These are phyloP conservation scores for Trematosphaeria pertusa DNA, from an alignment of 2,329 filamentous ascomycete species.

Conservation along the genomic window DNA sequence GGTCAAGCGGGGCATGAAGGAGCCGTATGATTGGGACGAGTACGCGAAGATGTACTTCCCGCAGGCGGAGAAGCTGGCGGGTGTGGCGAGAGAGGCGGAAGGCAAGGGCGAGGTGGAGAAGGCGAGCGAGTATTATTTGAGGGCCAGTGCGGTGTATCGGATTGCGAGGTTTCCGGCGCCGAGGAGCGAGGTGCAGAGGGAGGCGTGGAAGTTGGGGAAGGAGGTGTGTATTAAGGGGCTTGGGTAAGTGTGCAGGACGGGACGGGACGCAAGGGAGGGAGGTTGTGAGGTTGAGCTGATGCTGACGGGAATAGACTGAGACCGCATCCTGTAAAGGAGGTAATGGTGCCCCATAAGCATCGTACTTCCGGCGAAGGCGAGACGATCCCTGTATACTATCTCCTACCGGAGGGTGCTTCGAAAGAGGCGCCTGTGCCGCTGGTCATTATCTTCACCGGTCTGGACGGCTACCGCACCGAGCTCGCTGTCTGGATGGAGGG, in stretches of 20 bases:
- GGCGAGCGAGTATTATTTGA: constrained; percentile 68
- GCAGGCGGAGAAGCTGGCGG: constrained; percentile 64
- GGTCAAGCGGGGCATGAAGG: constrained; percentile 66
- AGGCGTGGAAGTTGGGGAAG: constrained; percentile 72
- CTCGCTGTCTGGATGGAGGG: constrained; percentile 60
- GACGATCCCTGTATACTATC: constrained; percentile 69
- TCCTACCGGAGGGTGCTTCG: constrained; percentile 60
- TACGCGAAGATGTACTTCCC: constrained; percentile 70
- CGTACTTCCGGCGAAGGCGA: constrained; percentile 59
- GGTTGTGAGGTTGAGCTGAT: too few relatives aligned
- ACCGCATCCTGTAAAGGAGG: constrained; percentile 66
- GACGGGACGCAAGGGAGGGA: too few relatives aligned
- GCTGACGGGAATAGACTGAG: constrained; percentile 33
- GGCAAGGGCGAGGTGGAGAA: constrained; percentile 57
- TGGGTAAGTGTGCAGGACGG: too few relatives aligned
- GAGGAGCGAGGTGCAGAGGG: constrained; percentile 59
- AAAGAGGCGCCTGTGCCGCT: constrained; percentile 56
- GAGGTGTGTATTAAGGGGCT: constrained; percentile 65
- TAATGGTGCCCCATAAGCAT: constrained; percentile 66
- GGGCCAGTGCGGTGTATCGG: constrained; percentile 66
- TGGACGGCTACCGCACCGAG: constrained; percentile 67
- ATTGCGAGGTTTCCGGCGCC: constrained; percentile 73
- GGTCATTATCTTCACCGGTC: constrained; percentile 64
- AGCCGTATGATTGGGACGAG: constrained; percentile 66
- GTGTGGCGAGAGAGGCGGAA: constrained; percentile 60